Evolutionary conservation across 2,329 filamentous ascomycete species (phyloP).

Genomic region (Zopfia rhizophila): DNA sequence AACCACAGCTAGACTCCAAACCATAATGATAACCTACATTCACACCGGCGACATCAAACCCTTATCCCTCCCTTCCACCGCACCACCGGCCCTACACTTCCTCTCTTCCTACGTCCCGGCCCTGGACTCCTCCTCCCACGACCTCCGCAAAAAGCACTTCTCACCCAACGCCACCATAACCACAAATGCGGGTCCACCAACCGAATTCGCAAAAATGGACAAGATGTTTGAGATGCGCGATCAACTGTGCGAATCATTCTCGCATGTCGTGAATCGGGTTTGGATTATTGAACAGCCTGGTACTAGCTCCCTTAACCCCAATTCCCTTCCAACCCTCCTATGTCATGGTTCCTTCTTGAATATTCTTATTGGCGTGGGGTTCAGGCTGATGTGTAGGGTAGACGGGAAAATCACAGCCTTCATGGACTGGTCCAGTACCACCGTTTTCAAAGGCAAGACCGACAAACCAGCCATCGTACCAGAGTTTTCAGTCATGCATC

Average conservation of each 20-base stretch:
- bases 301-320: too few relatives aligned
- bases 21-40: too few relatives aligned
- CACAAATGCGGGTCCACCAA: not conserved
- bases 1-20: too few relatives aligned
- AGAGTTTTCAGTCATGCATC: conserved; percentile 4
- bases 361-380: too few relatives aligned
- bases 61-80: too few relatives aligned
- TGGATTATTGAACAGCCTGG: too few relatives aligned
- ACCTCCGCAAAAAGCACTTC: not conserved
- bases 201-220: not conserved
- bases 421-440: conserved; percentile 7
- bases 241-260: too few relatives aligned
- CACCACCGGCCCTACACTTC: conserved; percentile 12
- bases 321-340: too few relatives aligned
- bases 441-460: not conserved
- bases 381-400: too few relatives aligned
- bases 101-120: conserved; percentile 10
- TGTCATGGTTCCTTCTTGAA: too few relatives aligned
- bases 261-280: conserved; percentile 1
- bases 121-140: conserved; percentile 2
- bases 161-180: conserved; percentile 3
- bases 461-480: not conserved
- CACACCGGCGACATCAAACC: too few relatives aligned
- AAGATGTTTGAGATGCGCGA: too few relatives aligned
- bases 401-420: conserved; percentile 1